phyloP scores from a whole-genome alignment of 148 eudicot species.

The Rhododendron molle region DNA sequence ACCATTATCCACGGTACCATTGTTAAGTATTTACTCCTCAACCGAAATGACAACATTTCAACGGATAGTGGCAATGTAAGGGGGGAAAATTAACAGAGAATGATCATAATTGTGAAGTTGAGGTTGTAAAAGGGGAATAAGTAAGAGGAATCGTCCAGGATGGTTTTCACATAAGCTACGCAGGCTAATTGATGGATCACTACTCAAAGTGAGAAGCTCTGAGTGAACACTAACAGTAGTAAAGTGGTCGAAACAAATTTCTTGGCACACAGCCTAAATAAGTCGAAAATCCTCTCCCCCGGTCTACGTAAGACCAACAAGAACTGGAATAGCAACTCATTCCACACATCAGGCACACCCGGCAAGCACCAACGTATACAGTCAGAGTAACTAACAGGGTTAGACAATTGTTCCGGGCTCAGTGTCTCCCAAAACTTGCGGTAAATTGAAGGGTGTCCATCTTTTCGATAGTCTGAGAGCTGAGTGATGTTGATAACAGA shows the following conservation, averaged over 20 bases:
- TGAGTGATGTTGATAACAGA: too few species aligned
- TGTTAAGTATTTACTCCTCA: neutral
- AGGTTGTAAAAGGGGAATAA: neutral
- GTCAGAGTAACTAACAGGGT: too few species aligned
- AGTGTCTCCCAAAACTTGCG: too few species aligned
- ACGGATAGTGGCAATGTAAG: neutral
- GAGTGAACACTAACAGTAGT: neutral
- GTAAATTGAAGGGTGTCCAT: too few species aligned
- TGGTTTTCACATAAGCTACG: neutral
- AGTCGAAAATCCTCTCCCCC: too few species aligned
- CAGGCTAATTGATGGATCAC: neutral
- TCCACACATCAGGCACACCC: too few species aligned
- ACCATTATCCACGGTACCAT: neutral
- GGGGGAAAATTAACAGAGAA: neutral
- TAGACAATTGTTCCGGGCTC: too few species aligned
- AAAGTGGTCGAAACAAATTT: neutral
- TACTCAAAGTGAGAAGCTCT: neutral
- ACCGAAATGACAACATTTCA: neutral
- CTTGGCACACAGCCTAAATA: too few species aligned
- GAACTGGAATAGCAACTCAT: too few species aligned
- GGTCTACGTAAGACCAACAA: too few species aligned
- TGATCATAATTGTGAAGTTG: neutral
- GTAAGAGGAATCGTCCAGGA: neutral
- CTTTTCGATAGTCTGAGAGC: too few species aligned
- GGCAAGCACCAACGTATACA: too few species aligned